Percentiles rank a stretch among this genome's conserved stretches.
phyloP scores from a whole-genome alignment of 1,284 basidiomycete species.

The Malassezia cuniculi region DNA sequence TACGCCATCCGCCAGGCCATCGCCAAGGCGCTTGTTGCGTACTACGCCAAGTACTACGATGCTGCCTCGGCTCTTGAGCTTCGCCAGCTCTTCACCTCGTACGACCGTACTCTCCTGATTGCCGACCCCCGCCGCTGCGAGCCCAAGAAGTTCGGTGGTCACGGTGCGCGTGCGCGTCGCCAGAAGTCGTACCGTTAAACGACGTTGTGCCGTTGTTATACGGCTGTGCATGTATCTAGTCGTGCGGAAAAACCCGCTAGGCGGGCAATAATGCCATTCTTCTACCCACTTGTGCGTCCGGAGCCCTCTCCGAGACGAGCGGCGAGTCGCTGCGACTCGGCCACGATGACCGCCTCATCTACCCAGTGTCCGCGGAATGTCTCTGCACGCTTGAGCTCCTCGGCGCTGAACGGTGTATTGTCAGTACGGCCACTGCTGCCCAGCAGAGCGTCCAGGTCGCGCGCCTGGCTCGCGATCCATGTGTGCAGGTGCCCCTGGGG shows the following conservation, averaged over 20 bases:
- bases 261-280: too few relatives aligned
- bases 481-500: slow-evolving; percentile 71
- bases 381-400: slow-evolving; percentile 74
- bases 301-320: slow-evolving; percentile 34
- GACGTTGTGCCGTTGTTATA: too few relatives aligned
- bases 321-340: slow-evolving; percentile 32
- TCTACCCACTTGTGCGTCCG: too few relatives aligned
- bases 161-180: slow-evolving; percentile 44
- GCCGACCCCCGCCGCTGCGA: slow-evolving; percentile 97
- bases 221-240: too few relatives aligned
- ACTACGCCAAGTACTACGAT: slow-evolving; percentile 95
- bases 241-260: too few relatives aligned
- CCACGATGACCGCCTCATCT: slow-evolving; percentile 40
- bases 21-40: slow-evolving; percentile 91
- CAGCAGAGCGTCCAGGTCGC: slow-evolving; percentile 73
- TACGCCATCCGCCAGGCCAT: slow-evolving; percentile 99
- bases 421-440: slow-evolving; percentile 16
- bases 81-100: slow-evolving; percentile 39
- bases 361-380: slow-evolving; percentile 80
- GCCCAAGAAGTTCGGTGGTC: slow-evolving; percentile 69
- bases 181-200: slow-evolving; percentile 52
- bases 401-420: slow-evolving; percentile 56
- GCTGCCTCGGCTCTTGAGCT: slow-evolving; percentile 66
- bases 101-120: slow-evolving; percentile 70
- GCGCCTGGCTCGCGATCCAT: slow-evolving; percentile 79